Percentiles rank a stretch among this genome's conserved stretches.
These are phyloP conservation scores for Solanum hybrid DNA, from an alignment of 305 asterid species.

Conservation along the genomic window DNA sequence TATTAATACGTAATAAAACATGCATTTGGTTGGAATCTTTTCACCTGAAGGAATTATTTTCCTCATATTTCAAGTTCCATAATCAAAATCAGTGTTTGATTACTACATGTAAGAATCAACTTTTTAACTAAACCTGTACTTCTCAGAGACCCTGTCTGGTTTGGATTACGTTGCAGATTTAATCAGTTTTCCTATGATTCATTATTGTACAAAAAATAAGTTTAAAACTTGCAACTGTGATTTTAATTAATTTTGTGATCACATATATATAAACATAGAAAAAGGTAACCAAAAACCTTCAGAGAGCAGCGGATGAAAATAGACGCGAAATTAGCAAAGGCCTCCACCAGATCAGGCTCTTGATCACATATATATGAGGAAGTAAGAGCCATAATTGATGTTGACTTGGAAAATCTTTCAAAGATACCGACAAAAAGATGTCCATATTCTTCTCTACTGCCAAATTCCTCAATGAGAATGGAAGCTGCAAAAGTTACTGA, in stretches of 20 bases:
- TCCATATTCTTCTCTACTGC: constrained; percentile 68
- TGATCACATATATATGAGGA: constrained; percentile 91
- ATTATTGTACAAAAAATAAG: neutral
- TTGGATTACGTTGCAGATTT: neutral
- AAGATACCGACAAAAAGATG: constrained; percentile 61
- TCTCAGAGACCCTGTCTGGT: neutral
- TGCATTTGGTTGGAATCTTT: neutral
- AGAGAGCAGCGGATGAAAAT: constrained; percentile 59
- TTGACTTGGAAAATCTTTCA: constrained; percentile 62
- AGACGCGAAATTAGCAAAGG: constrained; percentile 70
- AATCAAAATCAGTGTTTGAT: constrained; percentile 1
- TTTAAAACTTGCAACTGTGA: neutral
- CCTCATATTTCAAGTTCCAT: neutral
- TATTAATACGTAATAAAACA: neutral
- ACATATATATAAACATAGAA: neutral
- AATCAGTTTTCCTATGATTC: neutral
- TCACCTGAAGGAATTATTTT: neutral
- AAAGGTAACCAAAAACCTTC: constrained; percentile 40
- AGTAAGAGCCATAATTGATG: constrained; percentile 72
- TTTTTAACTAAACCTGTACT: neutral
- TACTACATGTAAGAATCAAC: neutral
- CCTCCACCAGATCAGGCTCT: constrained; percentile 94
- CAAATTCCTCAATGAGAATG: constrained; percentile 69
- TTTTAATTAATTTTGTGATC: neutral
- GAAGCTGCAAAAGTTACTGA: constrained; percentile 51